These are phyloP conservation scores for Trichoderma afroharzianum DNA, from an alignment of 2,329 filamentous ascomycete species.

Conservation along the genomic window DNA sequence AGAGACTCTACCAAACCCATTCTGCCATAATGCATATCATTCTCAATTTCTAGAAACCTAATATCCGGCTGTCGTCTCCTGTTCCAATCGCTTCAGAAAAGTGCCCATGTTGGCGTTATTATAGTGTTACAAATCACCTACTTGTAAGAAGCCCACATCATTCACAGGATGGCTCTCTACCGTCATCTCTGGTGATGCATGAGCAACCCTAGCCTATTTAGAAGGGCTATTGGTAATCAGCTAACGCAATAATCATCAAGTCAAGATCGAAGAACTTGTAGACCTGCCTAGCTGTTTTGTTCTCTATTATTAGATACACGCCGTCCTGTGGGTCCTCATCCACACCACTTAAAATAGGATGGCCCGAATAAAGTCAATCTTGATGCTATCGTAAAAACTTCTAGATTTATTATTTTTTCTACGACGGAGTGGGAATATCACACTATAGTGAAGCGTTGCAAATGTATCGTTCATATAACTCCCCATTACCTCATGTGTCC, in stretches of 20 bases:
- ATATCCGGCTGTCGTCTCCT: background rate
- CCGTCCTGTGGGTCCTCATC: background rate
- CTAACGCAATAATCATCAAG: background rate
- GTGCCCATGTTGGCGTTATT: background rate
- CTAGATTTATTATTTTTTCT: background rate
- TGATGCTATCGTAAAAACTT: background rate
- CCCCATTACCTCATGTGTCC: too few relatives aligned
- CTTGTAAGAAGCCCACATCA: background rate
- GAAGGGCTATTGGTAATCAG: background rate
- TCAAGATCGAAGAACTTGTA: background rate
- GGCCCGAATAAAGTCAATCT: background rate
- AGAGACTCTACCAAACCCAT: background rate
- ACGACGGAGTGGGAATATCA: background rate
- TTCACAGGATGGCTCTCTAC: background rate
- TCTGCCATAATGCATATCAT: background rate
- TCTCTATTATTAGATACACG: background rate
- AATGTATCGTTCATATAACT: too few relatives aligned
- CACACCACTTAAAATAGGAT: background rate
- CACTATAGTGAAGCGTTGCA: too few relatives aligned
- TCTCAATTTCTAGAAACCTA: background rate
- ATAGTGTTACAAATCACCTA: background rate
- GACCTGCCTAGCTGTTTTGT: background rate
- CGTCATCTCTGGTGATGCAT: background rate
- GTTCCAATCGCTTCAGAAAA: background rate
- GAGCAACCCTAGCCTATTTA: background rate